A percentile compares a stretch with the other conserved stretches of the same genome.
Conservation (phyloP, 768 basidiomycete genomes). For the Lactarius trivialis region DNA sequence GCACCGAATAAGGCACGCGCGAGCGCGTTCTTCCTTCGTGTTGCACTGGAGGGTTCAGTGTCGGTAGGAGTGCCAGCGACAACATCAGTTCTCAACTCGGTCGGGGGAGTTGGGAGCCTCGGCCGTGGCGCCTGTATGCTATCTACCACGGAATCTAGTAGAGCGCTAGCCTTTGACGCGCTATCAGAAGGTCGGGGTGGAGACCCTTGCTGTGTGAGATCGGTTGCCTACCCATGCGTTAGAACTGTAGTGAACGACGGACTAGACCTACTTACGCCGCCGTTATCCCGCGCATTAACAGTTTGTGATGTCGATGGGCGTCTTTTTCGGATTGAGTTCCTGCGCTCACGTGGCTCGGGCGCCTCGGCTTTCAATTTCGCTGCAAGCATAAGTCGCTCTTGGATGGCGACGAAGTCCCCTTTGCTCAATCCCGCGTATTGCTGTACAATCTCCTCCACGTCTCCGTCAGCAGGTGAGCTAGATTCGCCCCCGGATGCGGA, state of each 20-base stretch:
- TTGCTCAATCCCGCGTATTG: constrained; percentile 63
- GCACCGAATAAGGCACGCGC: constrained; percentile 68
- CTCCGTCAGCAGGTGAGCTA: constrained; percentile 42
- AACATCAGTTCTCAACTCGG: constrained; percentile 5
- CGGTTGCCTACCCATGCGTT: constrained; percentile 41
- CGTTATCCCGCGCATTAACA: constrained; percentile 46
- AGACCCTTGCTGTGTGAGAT: constrained; percentile 47
- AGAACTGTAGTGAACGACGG: not conserved
- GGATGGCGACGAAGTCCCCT: constrained; percentile 62
- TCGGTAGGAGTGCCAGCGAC: constrained; percentile 35
- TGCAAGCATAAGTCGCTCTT: constrained; percentile 66
- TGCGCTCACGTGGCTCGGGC: constrained; percentile 54
- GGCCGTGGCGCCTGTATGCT: constrained; percentile 36
- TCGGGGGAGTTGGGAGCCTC: constrained; percentile 13
- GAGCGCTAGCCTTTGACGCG: constrained; percentile 52
- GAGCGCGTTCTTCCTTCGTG: constrained; percentile 57
- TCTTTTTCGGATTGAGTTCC: constrained; percentile 65
- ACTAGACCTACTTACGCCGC: constrained; percentile 31
- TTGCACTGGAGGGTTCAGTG: constrained; percentile 33
- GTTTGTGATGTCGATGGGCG: constrained; percentile 82
- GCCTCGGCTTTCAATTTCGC: constrained; percentile 50
- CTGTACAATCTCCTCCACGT: constrained; percentile 61
- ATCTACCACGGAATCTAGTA: constrained; percentile 57
- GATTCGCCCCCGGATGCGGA: constrained; percentile 37
- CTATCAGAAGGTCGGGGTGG: constrained; percentile 38